Base-by-base conservation (phyloP, 257 asterid genomes). In the Solanum chilense region DNA sequence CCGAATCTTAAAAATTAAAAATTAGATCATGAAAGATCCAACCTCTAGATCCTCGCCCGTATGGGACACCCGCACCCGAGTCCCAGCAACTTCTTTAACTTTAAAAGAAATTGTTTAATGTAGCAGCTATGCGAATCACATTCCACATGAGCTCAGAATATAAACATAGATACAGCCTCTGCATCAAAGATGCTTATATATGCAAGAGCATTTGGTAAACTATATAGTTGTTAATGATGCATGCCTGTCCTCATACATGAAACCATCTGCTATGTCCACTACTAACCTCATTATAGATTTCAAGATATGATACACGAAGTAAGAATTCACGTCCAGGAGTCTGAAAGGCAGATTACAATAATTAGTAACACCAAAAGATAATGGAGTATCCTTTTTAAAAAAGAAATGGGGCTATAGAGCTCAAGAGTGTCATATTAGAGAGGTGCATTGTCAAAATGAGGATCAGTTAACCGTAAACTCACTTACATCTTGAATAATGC, bases 401-500 rank as follows among this genome's bases (percentile, higher is more conserved):
- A 60, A 60, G 29, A 60, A 60, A 60, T 60, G 39, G 64, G 69
- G 78, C 69, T 81, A 29, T 81, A 49, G 44, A 81, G 69, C 69
- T 81, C 85, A 16, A 47, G 68, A 81, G 29, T 81, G 29, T 81
- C 85, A 81, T 49, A 81, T 25, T 49, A 49, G 29, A 49, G 77
- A 73, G 81, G 52, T 49, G 29, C 58, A 64, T 49, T 18, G 23
- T n/a, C 41, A 85, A 88, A 58, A 75, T 45, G 62, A 85, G 87
- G 75, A 41, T 82, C 44, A 49, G 62, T 64, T 33, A 20, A 62
- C 64, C 44, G 60, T 66, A 68, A 88, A 88, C 62, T 85, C 86
- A 86, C 99, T 92, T 92, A 97, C 99, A 91, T 97, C 99, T 90
- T 96, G 99, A 90, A 97, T 97, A 41, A 95, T 97, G 93, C 98